A percentile compares a stretch with the other conserved stretches of the same genome.
These are phyloP conservation scores for Metschnikowia hibisci DNA, from an alignment of 805 yeast genomes.

Conservation along the genomic window DNA sequence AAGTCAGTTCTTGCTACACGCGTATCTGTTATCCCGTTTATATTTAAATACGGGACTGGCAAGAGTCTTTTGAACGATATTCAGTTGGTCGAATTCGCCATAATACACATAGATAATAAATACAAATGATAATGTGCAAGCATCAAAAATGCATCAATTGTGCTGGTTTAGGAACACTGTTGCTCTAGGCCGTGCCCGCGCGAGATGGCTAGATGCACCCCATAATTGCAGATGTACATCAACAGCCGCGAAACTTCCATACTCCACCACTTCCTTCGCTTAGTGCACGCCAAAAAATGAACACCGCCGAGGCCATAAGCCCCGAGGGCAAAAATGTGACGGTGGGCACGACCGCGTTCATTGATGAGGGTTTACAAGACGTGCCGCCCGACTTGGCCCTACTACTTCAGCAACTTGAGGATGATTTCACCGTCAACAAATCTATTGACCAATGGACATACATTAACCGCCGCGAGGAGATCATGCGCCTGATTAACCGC, in stretches of 20 bases:
- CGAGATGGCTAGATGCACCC: background rate
- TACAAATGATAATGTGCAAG: too few species aligned
- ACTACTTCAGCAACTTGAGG: conserved; percentile 38
- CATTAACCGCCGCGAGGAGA: conserved; percentile 43
- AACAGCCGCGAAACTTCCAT: conserved; percentile 2
- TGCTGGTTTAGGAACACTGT: too few species aligned
- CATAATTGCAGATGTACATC: conserved; percentile 1
- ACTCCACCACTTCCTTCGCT: background rate
- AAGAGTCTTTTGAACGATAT: too few species aligned
- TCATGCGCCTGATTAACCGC: conserved; percentile 34
- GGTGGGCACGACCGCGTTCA: conserved; percentile 13
- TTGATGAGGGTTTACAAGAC: conserved; percentile 25
- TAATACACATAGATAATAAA: too few species aligned
- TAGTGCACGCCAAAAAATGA: conserved; percentile 7
- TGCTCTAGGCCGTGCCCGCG: too few species aligned
- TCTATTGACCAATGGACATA: conserved; percentile 46
- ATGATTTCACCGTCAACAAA: conserved; percentile 38
- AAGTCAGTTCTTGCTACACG: too few species aligned
- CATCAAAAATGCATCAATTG: background rate
- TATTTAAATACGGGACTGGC: too few species aligned
- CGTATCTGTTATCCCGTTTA: too few species aligned
- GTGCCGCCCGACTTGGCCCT: conserved; percentile 45
- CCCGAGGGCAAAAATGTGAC: conserved; percentile 7
- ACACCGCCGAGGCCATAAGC: conserved; percentile 5
- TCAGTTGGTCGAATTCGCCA: too few species aligned